A percentile compares a stretch with the other conserved stretches of the same genome.
These are phyloP conservation scores for Exophiala sp. DNA, from an alignment of 2,329 filamentous ascomycete species.

Conservation along the genomic window DNA sequence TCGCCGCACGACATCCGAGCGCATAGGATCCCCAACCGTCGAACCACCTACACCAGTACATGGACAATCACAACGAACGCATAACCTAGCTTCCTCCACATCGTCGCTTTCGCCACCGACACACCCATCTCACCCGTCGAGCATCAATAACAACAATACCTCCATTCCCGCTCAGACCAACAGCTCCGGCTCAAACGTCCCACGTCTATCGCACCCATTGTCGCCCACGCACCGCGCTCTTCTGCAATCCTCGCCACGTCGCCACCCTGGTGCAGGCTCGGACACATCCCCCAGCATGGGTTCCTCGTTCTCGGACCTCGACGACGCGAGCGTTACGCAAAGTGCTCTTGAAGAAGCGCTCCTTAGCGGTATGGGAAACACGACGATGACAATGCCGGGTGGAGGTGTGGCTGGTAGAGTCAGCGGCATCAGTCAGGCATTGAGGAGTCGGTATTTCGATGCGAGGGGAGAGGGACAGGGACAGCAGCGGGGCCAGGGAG, in stretches of 20 bases:
- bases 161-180: not conserved
- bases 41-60: conserved; percentile 18
- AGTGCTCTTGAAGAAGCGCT: conserved; percentile 63
- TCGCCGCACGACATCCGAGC: conserved; percentile 32
- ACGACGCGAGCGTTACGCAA: conserved; percentile 63
- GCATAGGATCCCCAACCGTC: conserved; percentile 23
- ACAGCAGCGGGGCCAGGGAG: not conserved
- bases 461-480: conserved; percentile 13
- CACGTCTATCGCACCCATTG: conserved; percentile 25
- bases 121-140: not conserved
- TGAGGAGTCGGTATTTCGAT: conserved; percentile 51
- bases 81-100: conserved; percentile 22
- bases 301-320: conserved; percentile 63
- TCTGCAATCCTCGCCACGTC: conserved; percentile 35
- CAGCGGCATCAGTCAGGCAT: conserved; percentile 52
- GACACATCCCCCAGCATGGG: conserved; percentile 61
- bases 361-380: conserved; percentile 59
- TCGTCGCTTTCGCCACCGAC: conserved; percentile 19
- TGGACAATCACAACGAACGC: conserved; percentile 37
- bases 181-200: not conserved
- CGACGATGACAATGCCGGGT: conserved; percentile 25
- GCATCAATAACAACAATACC: not conserved
- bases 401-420: conserved; percentile 48
- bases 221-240: conserved; percentile 50
- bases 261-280: conserved; percentile 42